phyloP scores from a whole-genome alignment of 495 filamentous ascomycete species.

The Echria macrotheca region DNA sequence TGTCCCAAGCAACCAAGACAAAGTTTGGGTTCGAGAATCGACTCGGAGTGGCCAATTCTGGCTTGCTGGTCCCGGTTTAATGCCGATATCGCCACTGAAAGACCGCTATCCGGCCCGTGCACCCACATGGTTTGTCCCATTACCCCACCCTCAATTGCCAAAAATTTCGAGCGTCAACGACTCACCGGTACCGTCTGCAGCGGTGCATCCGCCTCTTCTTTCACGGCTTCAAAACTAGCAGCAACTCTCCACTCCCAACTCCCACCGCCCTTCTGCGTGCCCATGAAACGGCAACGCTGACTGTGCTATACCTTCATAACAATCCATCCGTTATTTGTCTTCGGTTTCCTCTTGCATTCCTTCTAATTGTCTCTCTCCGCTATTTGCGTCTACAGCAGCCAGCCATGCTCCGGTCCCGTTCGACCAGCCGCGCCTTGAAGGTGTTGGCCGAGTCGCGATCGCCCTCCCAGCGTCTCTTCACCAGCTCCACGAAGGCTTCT shows the following conservation, averaged over 20 bases:
- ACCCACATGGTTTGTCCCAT: neutral
- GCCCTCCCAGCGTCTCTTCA: slow-evolving; percentile 25
- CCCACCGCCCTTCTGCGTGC: slow-evolving; percentile 16
- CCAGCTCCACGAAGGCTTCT: slow-evolving; percentile 17
- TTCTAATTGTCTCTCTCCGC: slow-evolving; percentile 15
- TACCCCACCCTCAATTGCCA: slow-evolving; percentile 3
- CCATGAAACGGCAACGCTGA: slow-evolving; percentile 12
- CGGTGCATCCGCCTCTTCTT: slow-evolving; percentile 17
- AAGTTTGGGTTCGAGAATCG: no score
- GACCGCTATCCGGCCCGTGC: neutral
- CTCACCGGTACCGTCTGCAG: slow-evolving; percentile 18
- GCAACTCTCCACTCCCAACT: slow-evolving; percentile 5
- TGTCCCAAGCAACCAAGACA: no score
- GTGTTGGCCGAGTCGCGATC: slow-evolving; percentile 35
- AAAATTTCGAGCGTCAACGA: slow-evolving; percentile 18
- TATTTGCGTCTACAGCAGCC: slow-evolving; percentile 4
- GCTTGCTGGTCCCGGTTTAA: neutral
- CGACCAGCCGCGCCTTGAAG: slow-evolving; percentile 38
- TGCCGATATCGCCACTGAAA: slow-evolving; percentile 10
- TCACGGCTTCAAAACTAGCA: slow-evolving; percentile 11
- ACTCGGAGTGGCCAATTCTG: slow-evolving; percentile 5
- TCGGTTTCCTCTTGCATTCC: slow-evolving; percentile 8
- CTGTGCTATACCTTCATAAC: slow-evolving; percentile 10
- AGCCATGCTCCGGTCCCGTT: slow-evolving; percentile 39
- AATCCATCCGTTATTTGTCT: no score